Evolutionary conservation across 176 grass and related monocot species (phyloP).

Genomic region (Oryza officinalis): DNA sequence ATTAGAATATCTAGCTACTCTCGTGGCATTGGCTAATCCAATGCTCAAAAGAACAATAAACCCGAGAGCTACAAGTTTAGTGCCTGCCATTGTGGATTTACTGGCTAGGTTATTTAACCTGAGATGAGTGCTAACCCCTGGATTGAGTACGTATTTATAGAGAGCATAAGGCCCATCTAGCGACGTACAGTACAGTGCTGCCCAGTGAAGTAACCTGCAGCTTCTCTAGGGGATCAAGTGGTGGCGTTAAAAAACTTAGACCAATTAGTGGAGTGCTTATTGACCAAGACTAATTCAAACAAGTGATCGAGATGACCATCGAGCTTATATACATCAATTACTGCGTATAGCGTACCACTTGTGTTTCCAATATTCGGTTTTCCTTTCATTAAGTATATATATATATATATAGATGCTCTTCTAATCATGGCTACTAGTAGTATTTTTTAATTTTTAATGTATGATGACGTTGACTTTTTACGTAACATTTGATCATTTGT

Average conservation of each 20-base stretch:
- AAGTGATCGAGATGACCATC: not conserved
- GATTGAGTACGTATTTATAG: slow-evolving; percentile 9
- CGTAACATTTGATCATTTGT: too few species aligned
- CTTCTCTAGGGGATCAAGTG: not conserved
- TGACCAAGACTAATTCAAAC: not conserved
- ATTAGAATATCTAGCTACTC: not conserved
- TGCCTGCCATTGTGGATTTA: slow-evolving; percentile 17
- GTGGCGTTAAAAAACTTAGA: not conserved
- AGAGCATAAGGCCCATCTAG: not conserved
- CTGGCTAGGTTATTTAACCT: not conserved
- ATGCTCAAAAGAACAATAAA: slow-evolving; percentile 24
- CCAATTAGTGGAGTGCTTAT: not conserved
- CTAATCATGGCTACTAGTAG: too few species aligned
- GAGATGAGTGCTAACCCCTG: not conserved
- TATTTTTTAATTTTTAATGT: too few species aligned
- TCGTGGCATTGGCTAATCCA: slow-evolving; percentile 9
- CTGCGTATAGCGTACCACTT: not conserved
- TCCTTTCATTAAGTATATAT: not conserved
- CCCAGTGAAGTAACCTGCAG: too few species aligned
- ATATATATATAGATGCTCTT: not conserved
- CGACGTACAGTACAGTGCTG: too few species aligned
- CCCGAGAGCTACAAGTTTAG: not conserved
- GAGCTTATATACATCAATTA: not conserved
- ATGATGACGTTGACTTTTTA: too few species aligned
- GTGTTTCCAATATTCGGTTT: not conserved